phyloP scores from a whole-genome alignment of 2,329 filamentous ascomycete species.

The Pseudopithomyces chartarum region DNA sequence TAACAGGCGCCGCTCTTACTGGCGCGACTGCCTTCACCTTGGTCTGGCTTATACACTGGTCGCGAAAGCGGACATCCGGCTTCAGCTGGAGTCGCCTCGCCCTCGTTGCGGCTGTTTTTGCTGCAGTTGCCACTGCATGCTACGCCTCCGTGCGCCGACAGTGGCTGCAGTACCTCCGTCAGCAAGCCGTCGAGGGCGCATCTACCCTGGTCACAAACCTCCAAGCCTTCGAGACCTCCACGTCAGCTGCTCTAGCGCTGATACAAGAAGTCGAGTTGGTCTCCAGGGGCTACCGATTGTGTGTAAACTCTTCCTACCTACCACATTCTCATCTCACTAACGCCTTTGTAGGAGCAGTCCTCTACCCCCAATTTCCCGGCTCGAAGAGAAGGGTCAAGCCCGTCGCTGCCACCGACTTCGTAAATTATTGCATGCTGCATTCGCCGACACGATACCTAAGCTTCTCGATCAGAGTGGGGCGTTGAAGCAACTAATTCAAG shows the following conservation, averaged over 20 bases:
- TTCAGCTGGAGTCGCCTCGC: conserved; percentile 60
- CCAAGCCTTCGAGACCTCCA: conserved; percentile 80
- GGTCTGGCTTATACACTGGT: conserved; percentile 75
- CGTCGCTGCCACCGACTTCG: conserved; percentile 82
- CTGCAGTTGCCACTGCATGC: conserved; percentile 60
- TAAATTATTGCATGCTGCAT: conserved; percentile 71
- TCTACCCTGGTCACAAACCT: conserved; percentile 72
- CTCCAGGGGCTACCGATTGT: conserved; percentile 86
- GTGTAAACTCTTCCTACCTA: conserved; percentile 43
- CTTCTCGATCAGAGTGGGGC: conserved; percentile 72
- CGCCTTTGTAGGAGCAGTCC: conserved; percentile 72
- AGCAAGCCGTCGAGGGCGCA: conserved; percentile 73
- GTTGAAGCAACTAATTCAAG: conserved; percentile 75
- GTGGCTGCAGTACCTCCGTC: conserved; percentile 78
- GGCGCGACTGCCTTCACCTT: conserved; percentile 65
- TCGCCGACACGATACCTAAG: conserved; percentile 71
- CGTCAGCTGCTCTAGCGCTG: conserved; percentile 75
- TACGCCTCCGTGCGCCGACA: conserved; percentile 78
- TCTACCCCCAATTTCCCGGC: conserved; percentile 85
- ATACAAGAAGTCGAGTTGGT: conserved; percentile 97
- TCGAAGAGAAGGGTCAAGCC: conserved; percentile 81
- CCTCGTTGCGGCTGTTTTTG: conserved; percentile 56
- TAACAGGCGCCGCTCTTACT: conserved; percentile 69
- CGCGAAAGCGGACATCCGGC: conserved; percentile 58
- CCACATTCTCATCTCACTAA: conserved; percentile 26